These are phyloP conservation scores for Puccinia polysora DNA, from an alignment of 1,284 basidiomycete species.

Conservation along the genomic window DNA sequence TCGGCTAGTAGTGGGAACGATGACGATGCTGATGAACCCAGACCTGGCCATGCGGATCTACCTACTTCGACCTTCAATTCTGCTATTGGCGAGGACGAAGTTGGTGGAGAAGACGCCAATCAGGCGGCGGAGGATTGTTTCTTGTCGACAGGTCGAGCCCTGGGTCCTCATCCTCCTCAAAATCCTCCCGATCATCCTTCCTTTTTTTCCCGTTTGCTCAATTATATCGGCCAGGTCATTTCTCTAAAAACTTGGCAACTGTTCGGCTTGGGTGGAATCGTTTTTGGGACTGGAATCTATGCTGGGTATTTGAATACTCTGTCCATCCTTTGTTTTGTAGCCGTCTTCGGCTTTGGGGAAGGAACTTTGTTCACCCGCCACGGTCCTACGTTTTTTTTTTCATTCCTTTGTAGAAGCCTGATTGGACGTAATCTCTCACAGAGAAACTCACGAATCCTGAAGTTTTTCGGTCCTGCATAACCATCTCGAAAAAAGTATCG, in stretches of 20 bases:
- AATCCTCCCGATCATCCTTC: background rate
- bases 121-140: background rate
- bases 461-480: too few relatives aligned
- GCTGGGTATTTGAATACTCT: slow-evolving; percentile 6
- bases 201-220: background rate
- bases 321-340: background rate
- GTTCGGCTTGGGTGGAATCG: slow-evolving; percentile 28
- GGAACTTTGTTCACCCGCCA: background rate
- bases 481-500: too few relatives aligned
- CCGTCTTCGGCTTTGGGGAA: background rate
- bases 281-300: slow-evolving; percentile 28
- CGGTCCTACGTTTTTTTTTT: background rate
- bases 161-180: background rate
- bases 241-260: slow-evolving; percentile 37
- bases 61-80: slow-evolving; percentile 32
- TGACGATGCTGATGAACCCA: slow-evolving; percentile 18
- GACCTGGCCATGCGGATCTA: slow-evolving; percentile 22
- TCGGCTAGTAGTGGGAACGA: slow-evolving; percentile 14
- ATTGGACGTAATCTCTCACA: slow-evolving; percentile 5
- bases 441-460: too few relatives aligned
- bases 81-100: background rate
- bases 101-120: background rate
- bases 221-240: background rate
- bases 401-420: slow-evolving; percentile 2
- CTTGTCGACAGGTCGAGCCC: background rate